Percentiles rank a stretch among this genome's conserved stretches.
phyloP scores from a whole-genome alignment of 1,139 yeast genomes.

The Yamadazyma siamensis region DNA sequence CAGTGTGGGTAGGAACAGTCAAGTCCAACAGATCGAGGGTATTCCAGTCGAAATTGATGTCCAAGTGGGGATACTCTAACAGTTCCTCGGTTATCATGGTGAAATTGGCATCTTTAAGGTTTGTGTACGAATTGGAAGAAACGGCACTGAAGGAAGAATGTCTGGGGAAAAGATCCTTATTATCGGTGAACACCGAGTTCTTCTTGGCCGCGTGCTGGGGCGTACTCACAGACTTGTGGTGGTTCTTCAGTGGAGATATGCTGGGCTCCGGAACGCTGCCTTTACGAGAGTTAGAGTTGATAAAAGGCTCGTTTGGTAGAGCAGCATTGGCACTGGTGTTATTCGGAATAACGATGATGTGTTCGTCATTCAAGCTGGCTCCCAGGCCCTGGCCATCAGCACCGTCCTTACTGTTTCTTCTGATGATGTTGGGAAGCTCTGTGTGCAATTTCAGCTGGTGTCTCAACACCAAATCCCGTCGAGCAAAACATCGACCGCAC shows the following conservation, averaged over 20 bases:
- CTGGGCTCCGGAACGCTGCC: neutral
- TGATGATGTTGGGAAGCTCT: conserved; percentile 21
- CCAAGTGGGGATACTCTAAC: conserved; percentile 68
- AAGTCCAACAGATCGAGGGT: conserved; percentile 30
- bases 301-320: conserved; percentile 20
- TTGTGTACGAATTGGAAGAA: conserved; percentile 65
- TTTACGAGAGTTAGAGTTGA: neutral
- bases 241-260: neutral
- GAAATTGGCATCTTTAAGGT: conserved; percentile 38
- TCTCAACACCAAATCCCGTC: conserved; percentile 45
- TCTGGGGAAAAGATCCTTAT: conserved; percentile 25
- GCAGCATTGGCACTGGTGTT: conserved; percentile 46
- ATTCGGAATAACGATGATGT: conserved; percentile 41
- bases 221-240: conserved; percentile 4
- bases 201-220: neutral
- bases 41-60: conserved; percentile 37
- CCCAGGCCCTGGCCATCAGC: no score
- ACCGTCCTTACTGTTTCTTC: conserved; percentile 16
- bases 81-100: conserved; percentile 12
- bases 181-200: conserved; percentile 4
- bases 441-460: conserved; percentile 45
- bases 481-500: conserved; percentile 49
- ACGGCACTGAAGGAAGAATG: conserved; percentile 79
- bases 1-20: conserved; percentile 3
- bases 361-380: conserved; percentile 24